Evolutionary conservation across 331 rosid genomes (phyloP), one percentile per base, ranked within the genome.

Genomic region (Rosa hybrid): DNA sequence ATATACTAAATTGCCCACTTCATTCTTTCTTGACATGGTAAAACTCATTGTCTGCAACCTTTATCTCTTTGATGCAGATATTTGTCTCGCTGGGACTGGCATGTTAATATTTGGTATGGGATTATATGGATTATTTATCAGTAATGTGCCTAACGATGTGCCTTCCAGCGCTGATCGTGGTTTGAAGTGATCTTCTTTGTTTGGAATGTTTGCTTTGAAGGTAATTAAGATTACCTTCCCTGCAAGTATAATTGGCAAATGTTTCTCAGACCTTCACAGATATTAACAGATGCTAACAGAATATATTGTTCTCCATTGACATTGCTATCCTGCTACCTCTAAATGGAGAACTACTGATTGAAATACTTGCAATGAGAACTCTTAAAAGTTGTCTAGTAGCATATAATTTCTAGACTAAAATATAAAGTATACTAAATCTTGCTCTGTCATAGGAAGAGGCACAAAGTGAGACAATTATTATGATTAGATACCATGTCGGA

Each of bases 61-160:
- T 48, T 20, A 11, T 39, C 69, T 81, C 63, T 79, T 56, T 81
- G 76, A 23, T 84, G 93, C 98, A 96, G 99, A 96, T 90, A 94
- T 93, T 83, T 96, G 91, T 87, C 98, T 96, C 77, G 99, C 99
- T 18, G 99, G 98, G 75, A 96, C 99, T 16, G 99, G 91, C 72
- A 96, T 96, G 99, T 70, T 96, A 84, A 90, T 96, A 72, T 96
- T 96, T 44, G 99, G 97, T 12, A 96, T 96, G 99, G 99, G 99
- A n/a, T 87, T 96, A 60, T 90, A 91, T 45, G 98, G 99, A 83
- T 82, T 96, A 70, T 96, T 96, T 82, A 90, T 96, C 84, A 96
- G 94, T 75, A 93, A 93, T 69, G 88, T 85, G 71, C 71, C 97
- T 74, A 84, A 82, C 44, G 87, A 93, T 77, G 90, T 80, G 48